Evolutionary conservation across 2,329 filamentous ascomycete species (phyloP).

Genomic region (Exophiala sideris): DNA sequence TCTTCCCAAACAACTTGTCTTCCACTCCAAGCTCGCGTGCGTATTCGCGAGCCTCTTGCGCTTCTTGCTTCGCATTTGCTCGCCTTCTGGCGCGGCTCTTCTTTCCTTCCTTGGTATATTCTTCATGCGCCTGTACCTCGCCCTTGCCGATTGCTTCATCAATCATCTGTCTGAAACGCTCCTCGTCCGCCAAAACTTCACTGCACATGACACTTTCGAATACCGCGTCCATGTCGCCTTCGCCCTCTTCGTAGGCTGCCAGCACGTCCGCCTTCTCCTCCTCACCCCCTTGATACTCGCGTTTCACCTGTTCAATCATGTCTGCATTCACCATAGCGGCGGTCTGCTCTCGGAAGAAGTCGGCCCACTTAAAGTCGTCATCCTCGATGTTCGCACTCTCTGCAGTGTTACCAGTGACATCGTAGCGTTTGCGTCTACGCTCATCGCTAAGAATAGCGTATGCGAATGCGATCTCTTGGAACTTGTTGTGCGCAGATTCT

Average conservation of each 20-base stretch:
- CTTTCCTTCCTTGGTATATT: constrained; percentile 72
- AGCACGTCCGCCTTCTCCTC: constrained; percentile 81
- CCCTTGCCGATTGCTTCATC: constrained; percentile 71
- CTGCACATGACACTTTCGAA: constrained; percentile 87
- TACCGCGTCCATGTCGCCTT: constrained; percentile 72
- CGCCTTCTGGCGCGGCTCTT: constrained; percentile 58
- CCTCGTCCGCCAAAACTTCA: constrained; percentile 77
- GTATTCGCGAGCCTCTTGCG: constrained; percentile 68
- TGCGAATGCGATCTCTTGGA: constrained; percentile 89
- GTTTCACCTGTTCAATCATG: constrained; percentile 71
- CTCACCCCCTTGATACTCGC: constrained; percentile 77
- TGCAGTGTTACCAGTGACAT: constrained; percentile 82
- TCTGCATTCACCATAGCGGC: constrained; percentile 70
- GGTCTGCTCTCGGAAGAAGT: constrained; percentile 84
- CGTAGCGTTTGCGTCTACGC: constrained; percentile 77
- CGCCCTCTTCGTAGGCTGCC: constrained; percentile 65
- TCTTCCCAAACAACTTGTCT: constrained; percentile 63
- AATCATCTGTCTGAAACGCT: constrained; percentile 76
- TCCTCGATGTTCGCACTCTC: constrained; percentile 71
- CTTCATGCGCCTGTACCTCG: constrained; percentile 63
- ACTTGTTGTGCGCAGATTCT: constrained; percentile 70
- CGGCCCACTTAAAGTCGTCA: constrained; percentile 83
- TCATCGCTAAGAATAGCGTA: constrained; percentile 89
- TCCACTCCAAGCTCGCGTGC: constrained; percentile 72
- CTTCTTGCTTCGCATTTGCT: constrained; percentile 64